Evolutionary conservation across 805 yeast species (phyloP).

Genomic region (Jamesozyma gamospora): DNA sequence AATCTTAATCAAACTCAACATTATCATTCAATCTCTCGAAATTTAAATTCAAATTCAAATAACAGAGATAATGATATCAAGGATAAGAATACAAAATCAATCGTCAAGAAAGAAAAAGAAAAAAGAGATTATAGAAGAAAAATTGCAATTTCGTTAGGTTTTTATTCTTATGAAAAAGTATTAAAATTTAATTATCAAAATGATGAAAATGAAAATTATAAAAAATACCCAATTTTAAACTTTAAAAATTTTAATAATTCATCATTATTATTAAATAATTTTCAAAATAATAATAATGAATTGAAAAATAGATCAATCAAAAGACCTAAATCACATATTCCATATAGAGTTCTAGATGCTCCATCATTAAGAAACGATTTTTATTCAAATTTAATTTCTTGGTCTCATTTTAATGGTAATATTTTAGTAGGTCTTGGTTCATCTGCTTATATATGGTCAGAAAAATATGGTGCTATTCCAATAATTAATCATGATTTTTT

Average conservation of each 20-base stretch:
- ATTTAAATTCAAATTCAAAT: neutral
- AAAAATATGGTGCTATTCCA: slow-evolving; percentile 35
- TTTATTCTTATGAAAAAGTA: slow-evolving; percentile 8
- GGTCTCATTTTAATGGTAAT: slow-evolving; percentile 45
- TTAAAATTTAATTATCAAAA: slow-evolving; percentile 1
- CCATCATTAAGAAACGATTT: slow-evolving; percentile 68
- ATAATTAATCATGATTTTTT: slow-evolving; percentile 33
- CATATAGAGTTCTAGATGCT: slow-evolving; percentile 51
- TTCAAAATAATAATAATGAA: too few species aligned
- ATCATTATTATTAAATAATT: neutral
- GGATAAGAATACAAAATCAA: neutral
- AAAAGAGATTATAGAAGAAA: slow-evolving; percentile 27
- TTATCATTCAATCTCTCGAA: slow-evolving; percentile 12
- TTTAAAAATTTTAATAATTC: neutral
- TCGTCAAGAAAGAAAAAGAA: neutral
- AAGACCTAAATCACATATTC: slow-evolving; percentile 31
- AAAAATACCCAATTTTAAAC: neutral
- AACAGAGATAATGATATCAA: slow-evolving; percentile 1
- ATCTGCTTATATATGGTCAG: slow-evolving; percentile 56
- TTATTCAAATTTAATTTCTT: slow-evolving; percentile 63
- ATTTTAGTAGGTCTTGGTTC: slow-evolving; percentile 60
- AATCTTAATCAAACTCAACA: slow-evolving; percentile 18
- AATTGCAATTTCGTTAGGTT: slow-evolving; percentile 44
- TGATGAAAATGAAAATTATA: neutral
- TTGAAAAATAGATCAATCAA: slow-evolving; percentile 15